These are phyloP conservation scores for Globisporangium cylindrosporum DNA, from an alignment of 352 stramenopile species.

Conservation along the genomic window DNA sequence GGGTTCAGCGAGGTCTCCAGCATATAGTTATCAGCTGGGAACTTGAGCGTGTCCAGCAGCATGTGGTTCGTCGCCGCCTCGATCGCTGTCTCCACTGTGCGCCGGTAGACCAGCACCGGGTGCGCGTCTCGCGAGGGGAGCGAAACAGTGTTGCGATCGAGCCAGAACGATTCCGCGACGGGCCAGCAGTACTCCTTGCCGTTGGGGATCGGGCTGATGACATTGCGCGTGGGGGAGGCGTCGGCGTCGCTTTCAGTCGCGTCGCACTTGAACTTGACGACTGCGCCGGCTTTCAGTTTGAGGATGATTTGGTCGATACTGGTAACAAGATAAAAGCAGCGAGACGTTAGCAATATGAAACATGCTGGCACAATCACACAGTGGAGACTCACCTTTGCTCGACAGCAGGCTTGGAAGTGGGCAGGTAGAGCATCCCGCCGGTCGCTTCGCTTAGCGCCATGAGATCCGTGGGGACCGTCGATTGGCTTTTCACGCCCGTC, in stretches of 20 bases:
- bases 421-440: slow-evolving; percentile 80
- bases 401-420: slow-evolving; percentile 72
- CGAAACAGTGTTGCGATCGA: slow-evolving; percentile 78
- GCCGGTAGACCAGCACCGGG: slow-evolving; percentile 62
- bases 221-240: slow-evolving; percentile 54
- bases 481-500: slow-evolving; percentile 42
- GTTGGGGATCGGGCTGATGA: slow-evolving; percentile 64
- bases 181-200: slow-evolving; percentile 85
- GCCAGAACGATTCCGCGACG: slow-evolving; percentile 81
- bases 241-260: slow-evolving; percentile 42
- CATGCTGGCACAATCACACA: neutral
- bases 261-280: slow-evolving; percentile 83
- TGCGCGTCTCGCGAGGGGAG: slow-evolving; percentile 74
- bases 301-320: slow-evolving; percentile 85
- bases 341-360: neutral
- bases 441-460: slow-evolving; percentile 85
- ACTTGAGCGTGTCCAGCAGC: slow-evolving; percentile 87
- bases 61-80: slow-evolving; percentile 85
- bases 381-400: slow-evolving; percentile 34
- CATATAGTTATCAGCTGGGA: slow-evolving; percentile 74
- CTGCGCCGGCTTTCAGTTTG: slow-evolving; percentile 77
- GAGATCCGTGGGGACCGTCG: slow-evolving; percentile 61
- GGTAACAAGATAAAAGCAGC: neutral
- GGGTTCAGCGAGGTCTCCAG: slow-evolving; percentile 60
- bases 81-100: slow-evolving; percentile 74